Evolutionary conservation across 1,284 basidiomycete species (phyloP).

Genomic region (Mrakiaceae sp.): DNA sequence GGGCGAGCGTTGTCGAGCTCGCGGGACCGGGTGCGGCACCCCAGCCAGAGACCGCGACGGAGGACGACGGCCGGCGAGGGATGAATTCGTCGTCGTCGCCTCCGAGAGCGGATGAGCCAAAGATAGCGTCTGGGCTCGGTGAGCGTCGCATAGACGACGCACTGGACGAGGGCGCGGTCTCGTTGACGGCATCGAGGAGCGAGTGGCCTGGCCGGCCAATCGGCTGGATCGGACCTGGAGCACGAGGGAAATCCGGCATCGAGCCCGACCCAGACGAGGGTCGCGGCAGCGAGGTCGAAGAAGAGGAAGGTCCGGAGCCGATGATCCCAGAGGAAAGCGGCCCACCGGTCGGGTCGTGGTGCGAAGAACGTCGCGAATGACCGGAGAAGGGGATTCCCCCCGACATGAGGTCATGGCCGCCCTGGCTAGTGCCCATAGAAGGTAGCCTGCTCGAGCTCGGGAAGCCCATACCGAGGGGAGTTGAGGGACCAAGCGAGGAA

Average conservation of each 20-base stretch:
- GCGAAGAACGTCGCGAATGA: conserved; percentile 3
- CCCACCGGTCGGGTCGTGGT: conserved; percentile 6
- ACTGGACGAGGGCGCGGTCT: background rate
- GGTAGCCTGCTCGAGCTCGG: background rate
- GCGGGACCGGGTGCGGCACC: background rate
- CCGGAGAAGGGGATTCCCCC: background rate
- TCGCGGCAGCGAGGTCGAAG: background rate
- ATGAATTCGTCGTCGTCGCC: conserved; percentile 16
- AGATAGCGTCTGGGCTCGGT: background rate
- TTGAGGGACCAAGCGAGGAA: background rate
- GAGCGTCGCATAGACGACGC: conserved; percentile 1
- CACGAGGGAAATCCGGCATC: background rate
- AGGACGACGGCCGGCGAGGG: conserved; percentile 13
- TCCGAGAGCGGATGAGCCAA: conserved; percentile 16
- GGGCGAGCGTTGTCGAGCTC: no score
- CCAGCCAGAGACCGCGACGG: conserved; percentile 6
- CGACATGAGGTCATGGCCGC: background rate
- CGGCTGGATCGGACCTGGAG: conserved; percentile 15
- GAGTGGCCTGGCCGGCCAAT: conserved; percentile 10
- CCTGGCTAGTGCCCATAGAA: background rate
- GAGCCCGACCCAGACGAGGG: background rate
- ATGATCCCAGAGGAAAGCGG: conserved; percentile 2
- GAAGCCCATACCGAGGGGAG: conserved; percentile 12
- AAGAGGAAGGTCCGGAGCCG: background rate
- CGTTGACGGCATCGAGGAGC: conserved; percentile 15